phyloP scores from a whole-genome alignment of 768 basidiomycete species.

The Mycena belliarum region DNA sequence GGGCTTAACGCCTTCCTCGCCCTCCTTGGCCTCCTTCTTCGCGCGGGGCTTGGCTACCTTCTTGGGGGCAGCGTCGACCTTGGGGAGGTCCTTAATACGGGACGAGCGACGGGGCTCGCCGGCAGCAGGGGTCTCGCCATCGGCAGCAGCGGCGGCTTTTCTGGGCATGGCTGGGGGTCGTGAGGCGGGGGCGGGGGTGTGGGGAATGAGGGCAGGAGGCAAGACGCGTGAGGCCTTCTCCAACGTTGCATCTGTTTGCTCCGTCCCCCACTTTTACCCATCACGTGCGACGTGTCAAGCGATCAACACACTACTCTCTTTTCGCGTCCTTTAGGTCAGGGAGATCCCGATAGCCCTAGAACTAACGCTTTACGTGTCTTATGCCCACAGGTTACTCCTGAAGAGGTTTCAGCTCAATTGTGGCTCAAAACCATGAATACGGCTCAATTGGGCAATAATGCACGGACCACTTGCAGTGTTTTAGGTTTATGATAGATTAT shows the following conservation, averaged over 20 bases:
- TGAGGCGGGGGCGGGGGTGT: constrained; percentile 2
- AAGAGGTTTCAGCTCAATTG: neutral
- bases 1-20: constrained; percentile 57
- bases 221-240: constrained; percentile 14
- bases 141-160: constrained; percentile 61
- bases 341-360: fast-evolving
- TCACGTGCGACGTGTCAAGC: constrained; percentile 19
- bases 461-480: constrained; percentile 12
- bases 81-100: constrained; percentile 75
- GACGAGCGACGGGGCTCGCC: constrained; percentile 67
- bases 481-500: too few relatives aligned
- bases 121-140: constrained; percentile 34
- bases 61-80: constrained; percentile 51
- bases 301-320: constrained; percentile 6
- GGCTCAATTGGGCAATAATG: constrained; percentile 3
- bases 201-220: constrained; percentile 9
- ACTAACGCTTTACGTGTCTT: neutral
- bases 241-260: constrained; percentile 6
- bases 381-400: fast-evolving
- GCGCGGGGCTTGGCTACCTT: constrained; percentile 66
- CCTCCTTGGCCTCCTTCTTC: constrained; percentile 44
- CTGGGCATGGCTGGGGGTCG: constrained; percentile 56
- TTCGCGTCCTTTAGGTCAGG: constrained; percentile 6
- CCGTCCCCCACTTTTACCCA: constrained; percentile 13
- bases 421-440: neutral